Evolutionary conservation across 2,329 filamentous ascomycete species (phyloP), one percentile per base, ranked within the genome.

Genomic region (Trichoderma breve): DNA sequence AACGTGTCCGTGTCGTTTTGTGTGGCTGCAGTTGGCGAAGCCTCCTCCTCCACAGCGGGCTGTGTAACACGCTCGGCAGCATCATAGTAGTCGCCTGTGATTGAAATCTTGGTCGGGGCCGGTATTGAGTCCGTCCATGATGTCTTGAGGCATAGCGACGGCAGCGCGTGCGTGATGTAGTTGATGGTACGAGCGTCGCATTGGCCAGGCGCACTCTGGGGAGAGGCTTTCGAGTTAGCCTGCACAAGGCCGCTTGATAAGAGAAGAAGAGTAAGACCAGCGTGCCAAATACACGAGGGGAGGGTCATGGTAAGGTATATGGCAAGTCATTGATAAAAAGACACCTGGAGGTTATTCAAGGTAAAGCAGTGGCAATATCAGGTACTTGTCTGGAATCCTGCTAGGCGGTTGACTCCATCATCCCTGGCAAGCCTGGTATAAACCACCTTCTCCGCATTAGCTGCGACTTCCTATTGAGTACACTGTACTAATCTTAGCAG

Each of bases 131-230:
- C 81, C 21, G 84, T 81, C 84, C 90, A 90, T 53, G 86, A 85
- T n/a, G 88, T 90, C 63, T 88, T 89, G 26, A 93, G 84, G 78
- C 93, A 95, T 83, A 92, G 91, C 79, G 93, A 92, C 12, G 92
- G 92, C 51, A 95, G 83, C 2, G 88, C 90, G 76, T 95, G 91
- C 12, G 92, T 95, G 74, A 95, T 93, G 81, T 95, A 94, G 81
- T 95, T 95, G 78, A 93, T 90, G 1, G 91, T 93, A 75, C 88
- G 88, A 69, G 83, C 86, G 75, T 87, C 86, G 81, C 88, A 90
- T 47, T 69, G 68, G 43, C 69, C 55, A 43, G 57, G 58, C 32
- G 68, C 30, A 15, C n/a, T 62, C 15, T 51, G 32, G 47, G 55
- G 47, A 21, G 58, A 11, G 24, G 62, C 24, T 15, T 53, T 67